phyloP scores from a whole-genome alignment of 768 basidiomycete genomes.

The Gyrodon lividus region DNA sequence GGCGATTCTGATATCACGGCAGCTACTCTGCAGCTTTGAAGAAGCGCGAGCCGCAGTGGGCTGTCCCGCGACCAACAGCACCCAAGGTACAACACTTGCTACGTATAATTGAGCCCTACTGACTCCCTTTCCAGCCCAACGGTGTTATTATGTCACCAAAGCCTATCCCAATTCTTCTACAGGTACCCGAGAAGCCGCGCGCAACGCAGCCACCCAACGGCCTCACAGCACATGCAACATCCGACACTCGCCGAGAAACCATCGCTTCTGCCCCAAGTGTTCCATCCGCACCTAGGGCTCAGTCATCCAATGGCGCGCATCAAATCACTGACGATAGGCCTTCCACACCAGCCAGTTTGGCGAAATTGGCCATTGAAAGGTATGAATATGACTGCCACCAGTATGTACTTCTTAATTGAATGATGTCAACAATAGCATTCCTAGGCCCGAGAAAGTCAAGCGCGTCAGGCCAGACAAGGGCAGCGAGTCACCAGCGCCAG shows the following conservation, averaged over 20 bases:
- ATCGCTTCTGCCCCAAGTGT: constrained; percentile 26
- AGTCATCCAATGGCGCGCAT: constrained; percentile 37
- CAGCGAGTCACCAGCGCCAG: constrained; percentile 36
- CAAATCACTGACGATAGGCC: constrained; percentile 30
- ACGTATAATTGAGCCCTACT: background rate
- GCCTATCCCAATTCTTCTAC: constrained; percentile 29
- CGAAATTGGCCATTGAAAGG: constrained; percentile 70
- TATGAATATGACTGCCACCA: constrained; percentile 26
- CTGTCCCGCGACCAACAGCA: constrained; percentile 27
- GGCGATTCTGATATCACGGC: constrained; percentile 6
- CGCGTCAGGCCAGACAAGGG: constrained; percentile 44
- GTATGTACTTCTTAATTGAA: constrained; percentile 6
- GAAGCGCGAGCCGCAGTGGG: constrained; percentile 65
- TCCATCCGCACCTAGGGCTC: constrained; percentile 54
- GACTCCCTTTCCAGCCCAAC: constrained; percentile 20
- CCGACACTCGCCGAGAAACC: constrained; percentile 39
- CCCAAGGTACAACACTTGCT: constrained; percentile 31
- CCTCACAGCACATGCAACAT: constrained; percentile 28
- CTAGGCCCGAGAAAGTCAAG: constrained; percentile 78
- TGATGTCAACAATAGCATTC: constrained; percentile 47
- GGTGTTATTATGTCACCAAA: constrained; percentile 30
- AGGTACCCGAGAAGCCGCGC: constrained; percentile 33
- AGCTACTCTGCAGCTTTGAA: constrained; percentile 77
- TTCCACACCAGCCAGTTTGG: constrained; percentile 32
- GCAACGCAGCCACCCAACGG: constrained; percentile 40